phyloP scores from a whole-genome alignment of 768 basidiomycete genomes.

The Chlorophyllum brunneum region DNA sequence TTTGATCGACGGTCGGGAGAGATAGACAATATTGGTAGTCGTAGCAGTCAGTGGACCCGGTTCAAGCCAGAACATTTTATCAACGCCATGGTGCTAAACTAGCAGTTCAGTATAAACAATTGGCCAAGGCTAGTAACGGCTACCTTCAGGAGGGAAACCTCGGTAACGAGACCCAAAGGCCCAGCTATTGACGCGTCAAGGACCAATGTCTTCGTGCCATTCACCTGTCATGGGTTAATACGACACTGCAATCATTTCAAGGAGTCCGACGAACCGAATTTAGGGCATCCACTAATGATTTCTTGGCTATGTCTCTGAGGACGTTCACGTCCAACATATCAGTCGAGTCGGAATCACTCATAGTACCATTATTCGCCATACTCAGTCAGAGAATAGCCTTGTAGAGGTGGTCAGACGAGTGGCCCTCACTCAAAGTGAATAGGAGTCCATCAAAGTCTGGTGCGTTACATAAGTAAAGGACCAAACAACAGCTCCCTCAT shows the following conservation, averaged over 20 bases:
- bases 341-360: slow-evolving; percentile 8
- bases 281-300: slow-evolving; percentile 78
- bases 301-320: slow-evolving; percentile 75
- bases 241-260: slow-evolving; percentile 1
- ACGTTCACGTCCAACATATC: slow-evolving; percentile 54
- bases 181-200: slow-evolving; percentile 85
- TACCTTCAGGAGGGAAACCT: slow-evolving; percentile 91
- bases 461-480: no score
- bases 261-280: slow-evolving; percentile 57
- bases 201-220: slow-evolving; percentile 95
- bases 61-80: slow-evolving; percentile 99
- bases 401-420: neutral
- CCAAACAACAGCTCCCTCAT: no score
- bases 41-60: slow-evolving; percentile 76
- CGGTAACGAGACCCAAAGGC: slow-evolving; percentile 91
- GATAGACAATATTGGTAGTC: slow-evolving; percentile 88
- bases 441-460: no score
- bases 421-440: no score
- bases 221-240: slow-evolving; percentile 49
- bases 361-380: slow-evolving; percentile 5
- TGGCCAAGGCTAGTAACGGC: neutral
- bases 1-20: slow-evolving; percentile 84
- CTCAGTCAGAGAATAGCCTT: slow-evolving; percentile 14
- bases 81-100: slow-evolving; percentile 91
- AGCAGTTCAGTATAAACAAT: neutral